A percentile compares a stretch with the other conserved stretches of the same genome.
Conservation (phyloP, 2,329 filamentous ascomycete genomes). For the Aurifilum marmelostoma region DNA sequence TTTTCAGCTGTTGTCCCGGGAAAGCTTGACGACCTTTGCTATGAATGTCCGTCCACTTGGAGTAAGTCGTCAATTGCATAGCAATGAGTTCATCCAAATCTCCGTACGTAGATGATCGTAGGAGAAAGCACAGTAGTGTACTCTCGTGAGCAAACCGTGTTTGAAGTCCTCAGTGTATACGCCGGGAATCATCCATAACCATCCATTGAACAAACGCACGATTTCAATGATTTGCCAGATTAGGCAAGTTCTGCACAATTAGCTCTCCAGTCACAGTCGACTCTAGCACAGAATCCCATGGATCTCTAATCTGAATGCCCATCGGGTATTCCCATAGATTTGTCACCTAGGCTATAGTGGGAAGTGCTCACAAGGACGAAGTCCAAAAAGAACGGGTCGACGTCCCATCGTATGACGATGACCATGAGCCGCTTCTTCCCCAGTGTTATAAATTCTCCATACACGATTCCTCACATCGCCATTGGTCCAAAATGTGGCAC, state of each 20-base stretch:
- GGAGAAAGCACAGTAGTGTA: neutral
- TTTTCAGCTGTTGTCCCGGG: no score
- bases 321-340: neutral
- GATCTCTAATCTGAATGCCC: neutral
- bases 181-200: neutral
- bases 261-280: neutral
- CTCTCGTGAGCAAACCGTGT: no score
- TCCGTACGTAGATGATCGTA: no score
- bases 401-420: neutral
- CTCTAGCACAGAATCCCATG: neutral
- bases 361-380: neutral
- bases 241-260: neutral
- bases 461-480: no score
- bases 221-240: neutral
- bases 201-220: neutral
- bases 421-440: neutral
- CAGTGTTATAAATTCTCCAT: no score
- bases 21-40: no score
- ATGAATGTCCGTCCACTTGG: no score
- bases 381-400: neutral
- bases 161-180: neutral
- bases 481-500: neutral
- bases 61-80: no score
- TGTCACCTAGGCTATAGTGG: neutral
- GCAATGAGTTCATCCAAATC: no score